Evolutionary conservation across 306 rosid genomes (phyloP).

Genomic region (Morella rubra): DNA sequence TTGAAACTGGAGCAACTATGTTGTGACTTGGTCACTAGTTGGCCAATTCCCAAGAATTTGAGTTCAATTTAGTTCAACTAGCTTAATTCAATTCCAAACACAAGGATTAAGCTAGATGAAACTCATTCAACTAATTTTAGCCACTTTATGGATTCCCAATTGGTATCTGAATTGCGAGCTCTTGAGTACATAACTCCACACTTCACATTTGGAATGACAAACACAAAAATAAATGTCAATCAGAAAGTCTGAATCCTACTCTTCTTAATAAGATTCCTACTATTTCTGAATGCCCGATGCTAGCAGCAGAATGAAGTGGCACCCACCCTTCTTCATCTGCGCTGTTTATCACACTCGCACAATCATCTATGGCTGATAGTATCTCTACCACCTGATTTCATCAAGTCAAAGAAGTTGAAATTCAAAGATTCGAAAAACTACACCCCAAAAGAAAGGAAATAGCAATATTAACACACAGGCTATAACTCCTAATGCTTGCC

Average conservation of each 20-base stretch:
- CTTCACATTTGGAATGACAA: conserved; percentile 8
- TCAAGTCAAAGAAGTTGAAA: neutral
- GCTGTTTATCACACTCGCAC: conserved; percentile 49
- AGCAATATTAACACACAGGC: neutral
- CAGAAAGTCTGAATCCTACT: conserved; percentile 28
- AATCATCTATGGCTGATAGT: conserved; percentile 51
- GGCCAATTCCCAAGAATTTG: neutral
- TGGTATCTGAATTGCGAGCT: neutral
- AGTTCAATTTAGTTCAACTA: neutral
- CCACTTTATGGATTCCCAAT: neutral
- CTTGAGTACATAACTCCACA: neutral
- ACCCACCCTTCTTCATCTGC: conserved; percentile 95
- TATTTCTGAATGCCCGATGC: conserved; percentile 67
- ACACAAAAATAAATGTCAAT: neutral
- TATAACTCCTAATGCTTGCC: neutral
- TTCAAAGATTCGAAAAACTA: neutral
- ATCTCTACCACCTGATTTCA: conserved; percentile 56
- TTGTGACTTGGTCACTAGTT: neutral
- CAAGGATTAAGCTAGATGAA: neutral
- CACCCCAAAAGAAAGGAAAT: neutral
- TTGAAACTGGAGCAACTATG: neutral
- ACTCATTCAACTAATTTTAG: neutral
- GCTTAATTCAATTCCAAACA: neutral
- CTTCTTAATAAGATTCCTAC: conserved; percentile 53
- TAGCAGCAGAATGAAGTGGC: conserved; percentile 88